Percentiles rank a stretch among this genome's conserved stretches.
Conservation (phyloP, 768 basidiomycete species). For the Russula brevipes region DNA sequence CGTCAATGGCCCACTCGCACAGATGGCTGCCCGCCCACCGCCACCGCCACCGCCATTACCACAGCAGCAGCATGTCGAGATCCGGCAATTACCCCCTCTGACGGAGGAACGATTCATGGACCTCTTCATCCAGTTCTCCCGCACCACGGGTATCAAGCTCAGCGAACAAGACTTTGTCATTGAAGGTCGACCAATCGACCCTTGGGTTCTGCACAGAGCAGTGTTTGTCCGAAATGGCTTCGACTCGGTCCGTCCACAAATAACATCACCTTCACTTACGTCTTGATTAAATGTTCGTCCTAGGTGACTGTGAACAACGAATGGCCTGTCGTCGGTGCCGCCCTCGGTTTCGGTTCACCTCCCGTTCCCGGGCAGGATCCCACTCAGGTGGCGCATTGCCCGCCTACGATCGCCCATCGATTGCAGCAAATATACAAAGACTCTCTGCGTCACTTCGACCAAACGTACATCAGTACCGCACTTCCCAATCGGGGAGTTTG, state of each 20-base stretch:
- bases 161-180: constrained; percentile 13
- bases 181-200: not conserved
- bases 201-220: constrained; percentile 8
- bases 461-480: not conserved
- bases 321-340: constrained; percentile 8
- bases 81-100: not conserved
- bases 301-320: constrained; percentile 17
- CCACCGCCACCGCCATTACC: not conserved
- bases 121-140: not conserved
- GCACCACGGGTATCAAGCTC: not conserved
- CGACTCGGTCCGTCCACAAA: constrained; percentile 1
- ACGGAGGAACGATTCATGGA: constrained; percentile 13
- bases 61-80: not conserved
- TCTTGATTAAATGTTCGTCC: not conserved
- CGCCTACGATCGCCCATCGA: constrained; percentile 4
- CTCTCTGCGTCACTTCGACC: constrained; percentile 10
- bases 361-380: not conserved
- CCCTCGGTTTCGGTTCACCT: not conserved
- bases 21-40: not conserved
- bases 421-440: constrained; percentile 16
- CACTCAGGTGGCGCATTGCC: not conserved
- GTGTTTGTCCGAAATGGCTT: constrained; percentile 9
- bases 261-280: not conserved
- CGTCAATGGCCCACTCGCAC: not conserved
- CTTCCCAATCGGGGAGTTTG: not conserved